These are phyloP conservation scores for Ophiosphaerella korrae DNA, from an alignment of 2,329 filamentous ascomycete species.

Conservation along the genomic window DNA sequence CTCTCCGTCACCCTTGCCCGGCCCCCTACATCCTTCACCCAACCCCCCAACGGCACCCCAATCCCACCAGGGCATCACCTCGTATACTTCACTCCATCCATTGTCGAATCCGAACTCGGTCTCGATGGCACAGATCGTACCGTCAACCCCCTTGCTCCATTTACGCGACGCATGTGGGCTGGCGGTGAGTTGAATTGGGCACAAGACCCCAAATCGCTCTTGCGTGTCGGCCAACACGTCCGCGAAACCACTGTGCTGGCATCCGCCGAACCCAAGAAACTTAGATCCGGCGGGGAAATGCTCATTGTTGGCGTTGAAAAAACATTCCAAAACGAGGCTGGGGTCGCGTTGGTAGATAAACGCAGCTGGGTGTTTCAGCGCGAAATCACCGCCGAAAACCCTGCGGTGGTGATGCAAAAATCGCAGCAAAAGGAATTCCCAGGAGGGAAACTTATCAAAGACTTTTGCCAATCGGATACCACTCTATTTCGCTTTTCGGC, in stretches of 20 bases:
- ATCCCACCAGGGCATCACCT: slow-evolving; percentile 78
- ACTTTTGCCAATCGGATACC: slow-evolving; percentile 68
- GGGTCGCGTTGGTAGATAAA: slow-evolving; percentile 45
- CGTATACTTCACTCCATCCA: slow-evolving; percentile 82
- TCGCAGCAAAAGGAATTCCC: slow-evolving; percentile 28
- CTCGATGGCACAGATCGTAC: slow-evolving; percentile 83
- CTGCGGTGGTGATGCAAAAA: slow-evolving; percentile 42
- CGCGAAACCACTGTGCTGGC: slow-evolving; percentile 54
- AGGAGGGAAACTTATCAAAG: slow-evolving; percentile 44
- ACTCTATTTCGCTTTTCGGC: slow-evolving; percentile 91
- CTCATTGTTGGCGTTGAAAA: slow-evolving; percentile 65
- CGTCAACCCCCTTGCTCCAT: slow-evolving; percentile 75
- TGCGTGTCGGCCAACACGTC: slow-evolving; percentile 41
- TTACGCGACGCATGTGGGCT: slow-evolving; percentile 85
- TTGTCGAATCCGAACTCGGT: slow-evolving; percentile 67
- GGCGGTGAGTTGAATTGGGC: slow-evolving; percentile 73
- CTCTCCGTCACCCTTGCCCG: slow-evolving; percentile 36
- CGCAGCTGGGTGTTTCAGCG: slow-evolving; percentile 48
- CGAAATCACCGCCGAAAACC: slow-evolving; percentile 47
- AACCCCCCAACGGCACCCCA: slow-evolving; percentile 33
- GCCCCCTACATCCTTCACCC: slow-evolving; percentile 22
- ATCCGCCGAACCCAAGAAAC: slow-evolving; percentile 55
- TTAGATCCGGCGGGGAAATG: slow-evolving; percentile 58
- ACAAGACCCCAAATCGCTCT: slow-evolving; percentile 21
- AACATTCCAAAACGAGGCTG: slow-evolving; percentile 48